Base-by-base conservation (phyloP, 2,329 filamentous ascomycete species). In the Microthyrium microscopicum region DNA sequence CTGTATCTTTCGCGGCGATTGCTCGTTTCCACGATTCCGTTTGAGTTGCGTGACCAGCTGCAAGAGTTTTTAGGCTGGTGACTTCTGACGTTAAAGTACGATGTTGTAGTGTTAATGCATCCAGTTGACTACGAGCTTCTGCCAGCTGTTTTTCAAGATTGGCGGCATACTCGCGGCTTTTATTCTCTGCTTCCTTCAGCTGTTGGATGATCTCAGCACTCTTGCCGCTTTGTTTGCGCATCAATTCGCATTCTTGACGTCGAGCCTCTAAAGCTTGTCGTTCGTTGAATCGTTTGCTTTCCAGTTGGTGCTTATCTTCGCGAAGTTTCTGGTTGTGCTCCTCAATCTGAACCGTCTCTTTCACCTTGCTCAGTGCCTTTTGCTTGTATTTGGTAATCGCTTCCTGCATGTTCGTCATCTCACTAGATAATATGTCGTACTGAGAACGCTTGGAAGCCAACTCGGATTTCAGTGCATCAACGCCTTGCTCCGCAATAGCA, bases 141-240 rank as follows among this genome's bases (percentile, higher is more conserved):
- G 75, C 73, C 25, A 89, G 59, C 50, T 95, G 85, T 58, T 93
- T 94, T 56, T 98, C 89, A 40, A 93, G 61, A 46, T 87, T 93
- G 43, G 73, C 70, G 13, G 89, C 63, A 19, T 94, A 57, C 12
- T 73, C 72, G 31, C 82, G 70, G 42, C 77, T 81, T 34, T 80
- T 71, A 5, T 73, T 65, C 51, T 95, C 89, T 2, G 82, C 70
- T 35, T 95, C 87, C 60, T 98, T 98, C 35, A 95, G 63, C 44
- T 92, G 81, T 1, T 83, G 70, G 26, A 98, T 85, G 39, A 95
- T 91, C 51, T 95, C 89, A 0, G 83, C 84, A 37, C 81, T 91
- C 57, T 92, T 92, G 30, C 71, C 67, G 49, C 87, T 91, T 52
- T 95, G 85, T 40, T 73, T 66, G 39, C 83, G 74, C 37, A 94